Conservation (phyloP, 2,329 filamentous ascomycete genomes). For the Elsinoe necatrix region DNA sequence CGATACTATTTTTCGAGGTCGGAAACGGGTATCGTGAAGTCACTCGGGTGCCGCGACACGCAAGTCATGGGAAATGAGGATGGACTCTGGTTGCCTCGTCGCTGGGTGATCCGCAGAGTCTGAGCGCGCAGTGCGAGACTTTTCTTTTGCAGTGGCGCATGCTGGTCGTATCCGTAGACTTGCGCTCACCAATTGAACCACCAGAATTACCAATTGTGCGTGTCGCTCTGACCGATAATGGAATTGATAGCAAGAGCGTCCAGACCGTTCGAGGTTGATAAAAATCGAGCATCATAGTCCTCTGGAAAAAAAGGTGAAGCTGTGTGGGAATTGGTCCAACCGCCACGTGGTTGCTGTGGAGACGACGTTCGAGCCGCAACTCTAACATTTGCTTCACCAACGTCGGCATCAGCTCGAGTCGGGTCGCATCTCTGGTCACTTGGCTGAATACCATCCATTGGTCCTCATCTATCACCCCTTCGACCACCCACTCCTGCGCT, state of each 20-base stretch:
- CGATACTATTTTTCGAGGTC: slow-evolving; percentile 13
- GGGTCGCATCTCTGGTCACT: slow-evolving; percentile 8
- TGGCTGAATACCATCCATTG: slow-evolving; percentile 12
- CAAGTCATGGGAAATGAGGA: slow-evolving; percentile 11
- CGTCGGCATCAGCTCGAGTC: not conserved
- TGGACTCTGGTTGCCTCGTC: slow-evolving; percentile 9
- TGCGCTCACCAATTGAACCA: not conserved
- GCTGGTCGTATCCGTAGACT: not conserved
- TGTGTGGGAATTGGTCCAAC: not conserved
- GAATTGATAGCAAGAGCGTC: too few relatives aligned
- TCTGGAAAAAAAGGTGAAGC: not conserved
- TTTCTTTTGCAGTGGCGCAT: slow-evolving; percentile 1
- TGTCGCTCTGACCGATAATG: too few relatives aligned
- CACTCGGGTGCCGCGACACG: not conserved
- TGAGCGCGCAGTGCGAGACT: not conserved
- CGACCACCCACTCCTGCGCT: slow-evolving; percentile 10
- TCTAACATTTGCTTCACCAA: slow-evolving; percentile 8
- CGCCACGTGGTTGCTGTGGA: slow-evolving; percentile 12
- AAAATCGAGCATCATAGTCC: not conserved
- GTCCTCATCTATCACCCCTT: slow-evolving; percentile 14
- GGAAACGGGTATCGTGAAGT: slow-evolving; percentile 12
- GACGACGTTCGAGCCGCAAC: slow-evolving; percentile 10
- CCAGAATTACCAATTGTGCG: not conserved
- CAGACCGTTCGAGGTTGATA: not conserved
- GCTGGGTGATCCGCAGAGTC: slow-evolving; percentile 1